These are phyloP conservation scores for Naganishia albida DNA, from an alignment of 1,284 basidiomycete species.

Conservation along the genomic window DNA sequence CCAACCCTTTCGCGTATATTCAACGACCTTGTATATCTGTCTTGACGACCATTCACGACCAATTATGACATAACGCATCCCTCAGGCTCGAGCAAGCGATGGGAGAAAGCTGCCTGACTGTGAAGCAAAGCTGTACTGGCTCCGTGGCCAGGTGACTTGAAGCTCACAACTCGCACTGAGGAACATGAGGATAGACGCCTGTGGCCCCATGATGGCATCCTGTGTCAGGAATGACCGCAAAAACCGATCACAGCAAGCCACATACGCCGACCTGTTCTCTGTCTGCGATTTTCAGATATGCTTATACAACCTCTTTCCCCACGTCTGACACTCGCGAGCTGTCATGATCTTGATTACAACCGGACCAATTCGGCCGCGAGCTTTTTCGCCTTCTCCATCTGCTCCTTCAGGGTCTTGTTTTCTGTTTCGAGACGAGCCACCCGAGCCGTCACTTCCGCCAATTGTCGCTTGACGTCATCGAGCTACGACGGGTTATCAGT, in stretches of 20 bases:
- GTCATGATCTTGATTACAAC: conserved; percentile 5
- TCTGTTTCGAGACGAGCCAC: conserved; percentile 16
- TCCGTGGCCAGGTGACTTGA: no score
- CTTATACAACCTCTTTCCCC: conserved; percentile 4
- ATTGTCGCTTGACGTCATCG: conserved; percentile 10
- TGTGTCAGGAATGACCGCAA: no score
- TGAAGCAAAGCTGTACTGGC: no score
- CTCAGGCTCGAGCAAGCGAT: no score
- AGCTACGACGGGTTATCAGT: background rate
- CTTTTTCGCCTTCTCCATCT: conserved; percentile 31
- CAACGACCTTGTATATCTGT: background rate
- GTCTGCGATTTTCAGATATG: background rate
- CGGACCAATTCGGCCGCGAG: conserved; percentile 25
- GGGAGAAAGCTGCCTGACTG: no score
- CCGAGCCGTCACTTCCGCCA: conserved; percentile 10
- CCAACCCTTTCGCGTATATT: no score
- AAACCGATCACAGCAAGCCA: background rate
- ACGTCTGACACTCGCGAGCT: background rate
- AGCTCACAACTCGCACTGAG: no score
- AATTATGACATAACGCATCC: background rate
- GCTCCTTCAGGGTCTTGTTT: conserved; percentile 15
- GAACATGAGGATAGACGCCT: no score
- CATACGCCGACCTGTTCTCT: background rate
- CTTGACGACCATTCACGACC: conserved; percentile 1
- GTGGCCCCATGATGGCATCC: no score